Evolutionary conservation across 139 green algal species (phyloP).

Genomic region (Tetradesmus lagerheimii): DNA sequence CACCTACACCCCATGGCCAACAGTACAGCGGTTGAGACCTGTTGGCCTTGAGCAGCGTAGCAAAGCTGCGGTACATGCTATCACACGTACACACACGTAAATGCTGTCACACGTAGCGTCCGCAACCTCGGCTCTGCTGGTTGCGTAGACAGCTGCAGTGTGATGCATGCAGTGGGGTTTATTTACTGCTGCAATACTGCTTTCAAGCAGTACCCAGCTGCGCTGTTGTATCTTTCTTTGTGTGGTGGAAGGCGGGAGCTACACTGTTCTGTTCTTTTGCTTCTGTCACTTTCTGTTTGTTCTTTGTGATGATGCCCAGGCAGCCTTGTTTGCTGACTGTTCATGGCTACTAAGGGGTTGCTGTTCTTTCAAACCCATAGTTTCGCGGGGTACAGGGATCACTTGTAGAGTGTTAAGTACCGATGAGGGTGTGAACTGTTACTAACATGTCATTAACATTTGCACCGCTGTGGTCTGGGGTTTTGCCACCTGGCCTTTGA

Average conservation of each 20-base stretch:
- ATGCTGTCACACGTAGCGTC: no score
- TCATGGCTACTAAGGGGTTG: neutral
- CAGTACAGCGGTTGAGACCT: neutral
- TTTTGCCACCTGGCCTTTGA: neutral
- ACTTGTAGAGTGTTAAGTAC: neutral
- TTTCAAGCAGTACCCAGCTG: no score
- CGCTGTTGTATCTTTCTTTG: no score
- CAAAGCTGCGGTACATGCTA: no score
- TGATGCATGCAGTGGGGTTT: neutral
- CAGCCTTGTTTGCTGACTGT: neutral
- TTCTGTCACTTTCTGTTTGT: neutral
- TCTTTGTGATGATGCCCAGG: neutral
- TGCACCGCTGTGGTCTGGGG: neutral
- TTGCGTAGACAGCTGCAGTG: neutral
- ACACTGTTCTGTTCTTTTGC: neutral
- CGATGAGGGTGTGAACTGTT: neutral
- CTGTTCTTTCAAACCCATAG: neutral
- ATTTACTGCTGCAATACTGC: neutral
- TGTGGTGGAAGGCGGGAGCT: neutral
- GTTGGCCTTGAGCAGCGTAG: no score
- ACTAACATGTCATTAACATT: neutral
- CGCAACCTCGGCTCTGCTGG: neutral
- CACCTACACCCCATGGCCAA: neutral
- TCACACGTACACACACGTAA: no score
- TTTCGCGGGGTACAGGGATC: neutral